phyloP scores from a whole-genome alignment of 352 stramenopile species.

The Aphanomyces euteiches region DNA sequence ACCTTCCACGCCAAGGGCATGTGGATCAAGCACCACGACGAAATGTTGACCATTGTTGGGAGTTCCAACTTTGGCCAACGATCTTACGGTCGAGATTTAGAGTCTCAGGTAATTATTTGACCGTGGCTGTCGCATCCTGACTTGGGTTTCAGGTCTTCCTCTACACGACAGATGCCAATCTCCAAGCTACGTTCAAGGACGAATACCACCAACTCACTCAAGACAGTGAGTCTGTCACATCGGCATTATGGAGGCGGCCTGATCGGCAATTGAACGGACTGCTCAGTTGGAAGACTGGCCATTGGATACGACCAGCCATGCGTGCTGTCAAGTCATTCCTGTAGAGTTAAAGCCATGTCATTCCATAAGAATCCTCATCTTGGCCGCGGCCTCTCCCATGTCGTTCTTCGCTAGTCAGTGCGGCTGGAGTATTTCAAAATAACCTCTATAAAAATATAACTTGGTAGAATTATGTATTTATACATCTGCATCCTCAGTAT shows the following conservation, averaged over 20 bases:
- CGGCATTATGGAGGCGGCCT: slow-evolving; percentile 55
- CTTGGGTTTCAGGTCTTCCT: slow-evolving; percentile 39
- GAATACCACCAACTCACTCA: slow-evolving; percentile 53
- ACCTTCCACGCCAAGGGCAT: slow-evolving; percentile 86
- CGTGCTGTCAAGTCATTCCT: slow-evolving; percentile 24
- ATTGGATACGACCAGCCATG: slow-evolving; percentile 60
- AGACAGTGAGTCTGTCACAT: slow-evolving; percentile 53
- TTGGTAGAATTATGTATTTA: too few species aligned
- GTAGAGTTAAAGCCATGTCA: background rate
- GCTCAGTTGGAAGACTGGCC: slow-evolving; percentile 67
- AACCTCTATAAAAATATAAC: too few species aligned
- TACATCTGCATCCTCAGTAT: too few species aligned
- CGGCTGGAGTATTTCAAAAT: too few species aligned
- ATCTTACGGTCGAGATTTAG: slow-evolving; percentile 69
- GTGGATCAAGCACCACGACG: slow-evolving; percentile 45
- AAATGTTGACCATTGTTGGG: slow-evolving; percentile 56
- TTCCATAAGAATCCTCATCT: too few species aligned
- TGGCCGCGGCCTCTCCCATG: too few species aligned
- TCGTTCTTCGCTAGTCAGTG: too few species aligned
- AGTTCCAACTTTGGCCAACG: slow-evolving; percentile 79
- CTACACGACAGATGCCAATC: slow-evolving; percentile 49
- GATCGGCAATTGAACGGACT: slow-evolving; percentile 54
- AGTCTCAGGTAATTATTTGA: slow-evolving; percentile 44
- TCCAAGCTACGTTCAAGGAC: slow-evolving; percentile 45
- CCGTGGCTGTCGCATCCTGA: too few species aligned